A percentile compares a stretch with the other conserved stretches of the same genome.
These are phyloP conservation scores for Helianthus tuberosus DNA, from an alignment of 129 eudicot species.

Conservation along the genomic window DNA sequence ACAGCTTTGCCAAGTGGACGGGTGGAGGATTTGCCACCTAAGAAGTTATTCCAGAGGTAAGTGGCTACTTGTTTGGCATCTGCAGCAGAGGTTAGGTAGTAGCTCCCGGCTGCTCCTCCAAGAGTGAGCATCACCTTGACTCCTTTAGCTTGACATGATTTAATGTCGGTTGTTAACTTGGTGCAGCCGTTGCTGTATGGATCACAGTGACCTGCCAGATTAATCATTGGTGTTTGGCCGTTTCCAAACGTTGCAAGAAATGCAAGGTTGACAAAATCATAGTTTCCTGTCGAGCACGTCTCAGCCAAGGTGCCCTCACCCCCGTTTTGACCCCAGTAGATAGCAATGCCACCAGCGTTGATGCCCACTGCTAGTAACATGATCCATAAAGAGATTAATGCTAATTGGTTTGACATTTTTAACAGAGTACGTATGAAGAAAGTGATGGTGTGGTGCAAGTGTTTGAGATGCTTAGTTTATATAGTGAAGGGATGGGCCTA, in stretches of 20 bases:
- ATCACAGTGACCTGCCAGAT: slow-evolving; percentile 45
- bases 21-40: slow-evolving; percentile 32
- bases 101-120: slow-evolving; percentile 39
- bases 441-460: not conserved
- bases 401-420: slow-evolving; percentile 22
- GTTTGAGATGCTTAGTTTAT: slow-evolving; percentile 12
- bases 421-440: not conserved
- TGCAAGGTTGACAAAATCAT: slow-evolving; percentile 32
- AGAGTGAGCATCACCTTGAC: slow-evolving; percentile 35
- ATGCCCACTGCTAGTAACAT: slow-evolving; percentile 15
- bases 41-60: slow-evolving; percentile 42
- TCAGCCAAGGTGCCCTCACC: slow-evolving; percentile 39
- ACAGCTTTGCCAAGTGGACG: slow-evolving; percentile 43
- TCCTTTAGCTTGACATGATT: slow-evolving; percentile 30
- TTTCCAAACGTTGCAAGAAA: slow-evolving; percentile 35
- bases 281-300: slow-evolving; percentile 40
- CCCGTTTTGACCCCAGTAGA: slow-evolving; percentile 52
- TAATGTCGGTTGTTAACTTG: slow-evolving; percentile 22
- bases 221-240: slow-evolving; percentile 34
- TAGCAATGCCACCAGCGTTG: slow-evolving; percentile 42
- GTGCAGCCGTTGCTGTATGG: slow-evolving; percentile 34
- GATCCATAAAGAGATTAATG: slow-evolving; percentile 19
- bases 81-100: slow-evolving; percentile 30
- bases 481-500: slow-evolving; percentile 10
- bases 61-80: slow-evolving; percentile 41